Conservation (phyloP, 2,329 filamentous ascomycete genomes). For the Fusarium sp. region DNA sequence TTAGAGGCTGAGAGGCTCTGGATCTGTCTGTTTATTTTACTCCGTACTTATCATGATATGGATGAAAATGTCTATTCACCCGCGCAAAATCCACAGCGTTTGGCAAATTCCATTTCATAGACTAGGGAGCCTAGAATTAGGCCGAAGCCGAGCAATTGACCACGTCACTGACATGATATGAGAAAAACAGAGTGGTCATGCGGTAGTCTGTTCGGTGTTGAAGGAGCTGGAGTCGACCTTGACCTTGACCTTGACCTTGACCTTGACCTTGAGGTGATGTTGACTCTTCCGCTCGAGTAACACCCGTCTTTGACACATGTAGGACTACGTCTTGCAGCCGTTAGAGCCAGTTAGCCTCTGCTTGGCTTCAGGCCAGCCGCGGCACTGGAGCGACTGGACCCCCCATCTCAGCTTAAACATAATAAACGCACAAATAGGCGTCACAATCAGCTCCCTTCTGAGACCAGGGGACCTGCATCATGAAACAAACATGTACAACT, state of each 20-base stretch:
- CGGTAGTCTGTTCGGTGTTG: constrained; percentile 15
- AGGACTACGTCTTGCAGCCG: not conserved
- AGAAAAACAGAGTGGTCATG: constrained; percentile 24
- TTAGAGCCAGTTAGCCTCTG: constrained; percentile 6
- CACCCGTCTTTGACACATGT: not conserved
- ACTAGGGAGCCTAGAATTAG: constrained; percentile 35
- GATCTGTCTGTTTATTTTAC: not conserved
- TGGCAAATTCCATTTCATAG: constrained; percentile 5
- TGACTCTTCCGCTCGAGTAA: constrained; percentile 6
- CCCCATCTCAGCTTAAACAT: constrained; percentile 10
- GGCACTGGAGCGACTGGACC: constrained; percentile 11
- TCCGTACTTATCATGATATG: constrained; percentile 32
- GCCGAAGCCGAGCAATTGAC: constrained; percentile 26
- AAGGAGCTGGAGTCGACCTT: not conserved
- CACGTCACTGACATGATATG: constrained; percentile 31
- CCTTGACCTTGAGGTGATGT: not conserved
- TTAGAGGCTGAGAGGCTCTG: not conserved
- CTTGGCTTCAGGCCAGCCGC: constrained; percentile 19
- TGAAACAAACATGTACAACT: constrained; percentile 21
- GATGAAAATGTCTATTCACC: constrained; percentile 20
- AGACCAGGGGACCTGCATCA: constrained; percentile 32
- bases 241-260: not conserved
- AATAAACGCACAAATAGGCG: constrained; percentile 50
- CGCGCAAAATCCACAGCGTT: constrained; percentile 30
- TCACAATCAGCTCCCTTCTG: constrained; percentile 7